Percentiles rank a stretch among this genome's conserved stretches.
phyloP scores from a whole-genome alignment of 352 stramenopile genomes.

The Phytophthora meadii region DNA sequence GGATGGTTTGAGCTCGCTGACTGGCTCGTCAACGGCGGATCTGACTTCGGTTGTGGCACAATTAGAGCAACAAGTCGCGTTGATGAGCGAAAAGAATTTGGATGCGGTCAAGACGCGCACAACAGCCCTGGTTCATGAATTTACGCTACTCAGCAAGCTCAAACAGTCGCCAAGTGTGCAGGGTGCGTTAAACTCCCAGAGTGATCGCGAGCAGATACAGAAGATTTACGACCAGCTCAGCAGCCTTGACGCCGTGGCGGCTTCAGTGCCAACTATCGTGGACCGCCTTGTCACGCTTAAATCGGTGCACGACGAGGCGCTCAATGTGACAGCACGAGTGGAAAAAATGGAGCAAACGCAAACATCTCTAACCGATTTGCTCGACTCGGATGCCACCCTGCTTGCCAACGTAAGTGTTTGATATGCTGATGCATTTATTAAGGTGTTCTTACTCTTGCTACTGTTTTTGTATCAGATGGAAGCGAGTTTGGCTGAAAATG shows the following conservation, averaged over 20 bases:
- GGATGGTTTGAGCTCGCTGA: constrained; percentile 42
- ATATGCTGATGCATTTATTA: constrained; percentile 6
- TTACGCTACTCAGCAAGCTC: constrained; percentile 81
- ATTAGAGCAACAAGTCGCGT: constrained; percentile 69
- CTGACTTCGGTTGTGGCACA: constrained; percentile 57
- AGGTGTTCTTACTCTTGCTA: constrained; percentile 8
- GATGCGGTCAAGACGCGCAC: constrained; percentile 82
- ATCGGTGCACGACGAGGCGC: constrained; percentile 69
- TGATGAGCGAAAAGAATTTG: constrained; percentile 82
- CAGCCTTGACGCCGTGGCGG: constrained; percentile 64
- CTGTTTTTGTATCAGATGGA: constrained; percentile 62
- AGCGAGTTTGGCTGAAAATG: constrained; percentile 72
- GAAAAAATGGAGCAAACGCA: constrained; percentile 72
- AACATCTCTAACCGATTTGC: constrained; percentile 57
- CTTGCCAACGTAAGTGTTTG: constrained; percentile 70
- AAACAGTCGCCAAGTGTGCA: constrained; percentile 75
- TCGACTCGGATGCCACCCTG: constrained; percentile 67
- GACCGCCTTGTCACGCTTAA: constrained; percentile 80
- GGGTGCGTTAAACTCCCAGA: constrained; percentile 57
- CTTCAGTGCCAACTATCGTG: constrained; percentile 69
- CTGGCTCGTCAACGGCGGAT: constrained; percentile 32
- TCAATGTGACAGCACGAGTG: constrained; percentile 56
- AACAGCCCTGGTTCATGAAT: constrained; percentile 77
- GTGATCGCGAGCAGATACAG: constrained; percentile 72
- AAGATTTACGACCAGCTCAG: constrained; percentile 77